Conservation (phyloP, 805 yeast genomes). For the Wickerhamomyces bovis region DNA sequence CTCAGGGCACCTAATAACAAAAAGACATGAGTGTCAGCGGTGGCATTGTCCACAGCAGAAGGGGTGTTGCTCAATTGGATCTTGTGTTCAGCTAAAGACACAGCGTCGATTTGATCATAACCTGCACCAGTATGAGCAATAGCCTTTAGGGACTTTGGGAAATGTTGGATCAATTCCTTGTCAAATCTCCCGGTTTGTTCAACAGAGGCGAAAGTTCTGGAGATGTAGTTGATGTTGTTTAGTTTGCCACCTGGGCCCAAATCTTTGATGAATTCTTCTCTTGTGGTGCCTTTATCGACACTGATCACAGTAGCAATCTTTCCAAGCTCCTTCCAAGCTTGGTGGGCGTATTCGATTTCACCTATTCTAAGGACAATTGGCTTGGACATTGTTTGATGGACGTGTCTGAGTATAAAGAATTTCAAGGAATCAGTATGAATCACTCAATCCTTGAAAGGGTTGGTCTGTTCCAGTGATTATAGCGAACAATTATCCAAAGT, state of each 20-base stretch:
- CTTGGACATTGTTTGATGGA: constrained; percentile 24
- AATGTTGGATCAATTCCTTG: constrained; percentile 45
- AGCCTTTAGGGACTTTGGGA: constrained; percentile 49
- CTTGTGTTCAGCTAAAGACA: constrained; percentile 41
- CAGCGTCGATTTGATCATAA: constrained; percentile 64
- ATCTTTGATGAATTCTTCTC: constrained; percentile 31
- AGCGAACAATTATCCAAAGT: too few relatives aligned
- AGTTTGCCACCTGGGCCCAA: constrained; percentile 23
- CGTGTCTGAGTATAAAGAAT: not conserved
- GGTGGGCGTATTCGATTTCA: constrained; percentile 49
- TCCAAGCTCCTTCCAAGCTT: constrained; percentile 57
- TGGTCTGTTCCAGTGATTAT: too few relatives aligned
- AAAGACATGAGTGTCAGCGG: constrained; percentile 66
- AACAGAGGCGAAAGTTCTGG: constrained; percentile 50
- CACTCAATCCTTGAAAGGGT: too few relatives aligned
- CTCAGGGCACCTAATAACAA: constrained; percentile 58
- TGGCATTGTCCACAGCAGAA: constrained; percentile 58
- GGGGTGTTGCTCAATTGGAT: constrained; percentile 70
- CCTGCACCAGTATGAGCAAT: constrained; percentile 70
- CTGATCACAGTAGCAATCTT: constrained; percentile 41
- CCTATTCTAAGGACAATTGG: constrained; percentile 68
- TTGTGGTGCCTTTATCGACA: constrained; percentile 31
- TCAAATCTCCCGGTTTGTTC: constrained; percentile 58
- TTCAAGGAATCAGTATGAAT: too few relatives aligned
- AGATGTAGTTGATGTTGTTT: constrained; percentile 29